Base-by-base conservation (phyloP, 495 filamentous ascomycete genomes). In the Durotheca rogersii region DNA sequence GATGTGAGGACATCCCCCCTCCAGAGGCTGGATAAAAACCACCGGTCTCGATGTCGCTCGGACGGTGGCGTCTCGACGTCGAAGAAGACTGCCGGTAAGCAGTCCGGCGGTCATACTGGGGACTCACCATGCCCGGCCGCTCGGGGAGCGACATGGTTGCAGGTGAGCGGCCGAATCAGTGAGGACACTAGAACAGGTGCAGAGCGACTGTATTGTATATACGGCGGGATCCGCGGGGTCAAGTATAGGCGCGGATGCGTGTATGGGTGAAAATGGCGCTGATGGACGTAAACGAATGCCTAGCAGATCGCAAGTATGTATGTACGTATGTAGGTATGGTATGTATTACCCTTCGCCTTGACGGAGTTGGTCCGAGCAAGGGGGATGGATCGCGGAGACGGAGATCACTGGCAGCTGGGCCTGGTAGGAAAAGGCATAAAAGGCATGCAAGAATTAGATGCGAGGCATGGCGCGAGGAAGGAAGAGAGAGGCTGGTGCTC, bases 1-100 rank as follows among this genome's bases (percentile, higher is more conserved):
- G 70, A 61, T 78, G 74, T 17, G 65, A 64, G 14, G 56, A 51
- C 17, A 36, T 17, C 34, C 64, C 50, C 39, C 66, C 61, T 39
- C 65, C 65, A 43, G 61, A 47, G 7, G 67, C 62, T 14, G 73
- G 63, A 39, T 53, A 53, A 51, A 80, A 82, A 15, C 66, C 67
- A 29, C 77, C 81, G 17, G 82, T 71, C 55, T 92, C 88, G 52
- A 84, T 67, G 51, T 92, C 87, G 31, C 77, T 73, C 32, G 82
- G 80, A 20, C 82, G 75, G 33, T 67, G 66, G 17, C 79, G 82
- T 47, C 87, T 80, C 20, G 83, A 81, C 3, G 82, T 80, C 20
- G 83, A 81, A 3, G 82, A 81, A 29, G 86, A 82, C 35, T 87
- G 81, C 47, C 83, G 84, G 59, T 86, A 88, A 31, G 81, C 53